Base-by-base conservation (phyloP, 805 yeast species). In the Zygoascus ofunaensis region DNA sequence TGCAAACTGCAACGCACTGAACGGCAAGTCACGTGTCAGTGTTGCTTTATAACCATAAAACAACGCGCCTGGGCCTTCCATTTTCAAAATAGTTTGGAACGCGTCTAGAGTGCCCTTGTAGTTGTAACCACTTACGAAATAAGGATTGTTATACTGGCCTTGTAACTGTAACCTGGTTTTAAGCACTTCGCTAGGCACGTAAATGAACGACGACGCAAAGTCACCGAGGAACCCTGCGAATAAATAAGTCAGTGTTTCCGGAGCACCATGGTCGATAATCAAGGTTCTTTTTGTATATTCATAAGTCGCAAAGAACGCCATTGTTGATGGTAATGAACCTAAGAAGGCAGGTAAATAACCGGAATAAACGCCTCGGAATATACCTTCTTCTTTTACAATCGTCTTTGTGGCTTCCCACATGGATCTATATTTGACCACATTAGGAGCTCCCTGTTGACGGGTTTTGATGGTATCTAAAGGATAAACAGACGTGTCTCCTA, bases 381-480 rank as follows among this genome's bases (percentile, higher is more conserved):
- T 52, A 0, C 98, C 98, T 68, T 92, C 98, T 55, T 90, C 85
- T 35, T 71, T 59, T 41, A 82, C 64, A n/a, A 92, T 82, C 0
- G 90, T 80, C 22, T 64, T 49, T 55, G 83, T 87, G 0, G 97
- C 95, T 8, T 77, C 73, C 5, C 81, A 55, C 80, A 87, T 87
- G 55, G 74, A 79, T 48, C 67, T 73, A 62, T 90, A 90, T 61
- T 85, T 82, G 4, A 68, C 51, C 18, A 72, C 72, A 51, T 71
- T 68, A 19, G 84, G 80, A 3, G 94, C 84, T n/a, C 95, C 97
- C 60, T 92, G 99, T 61, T 92, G 98, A 50, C 98, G 72, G 2
- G 98, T 92, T 61, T 92, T 92, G 26, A 92, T 95, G 0, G 98
- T 92, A 59, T 92, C 99, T 30, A 92, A 65, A 0, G 97, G 89